Evolutionary conservation across 2,329 filamentous ascomycete genomes (phyloP).

Genomic region (Cucurbitaria berberidis): DNA sequence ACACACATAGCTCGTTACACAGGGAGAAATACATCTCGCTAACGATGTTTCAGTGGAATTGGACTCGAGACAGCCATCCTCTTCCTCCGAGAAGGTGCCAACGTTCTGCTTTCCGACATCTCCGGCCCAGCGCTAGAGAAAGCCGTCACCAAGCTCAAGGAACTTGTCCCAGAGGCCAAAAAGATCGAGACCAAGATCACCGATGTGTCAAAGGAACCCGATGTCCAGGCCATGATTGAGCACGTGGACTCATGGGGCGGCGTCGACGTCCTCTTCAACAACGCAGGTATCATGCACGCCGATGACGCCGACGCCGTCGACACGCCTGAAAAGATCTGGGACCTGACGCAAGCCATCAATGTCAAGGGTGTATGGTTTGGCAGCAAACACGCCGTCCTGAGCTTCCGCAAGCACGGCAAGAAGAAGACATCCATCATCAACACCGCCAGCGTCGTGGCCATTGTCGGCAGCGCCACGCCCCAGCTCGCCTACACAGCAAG

Average conservation of each 20-base stretch:
- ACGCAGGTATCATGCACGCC: conserved; percentile 95
- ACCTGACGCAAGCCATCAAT: conserved; percentile 91
- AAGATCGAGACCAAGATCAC: conserved; percentile 69
- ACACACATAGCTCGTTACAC: not conserved
- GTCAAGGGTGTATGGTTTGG: conserved; percentile 99
- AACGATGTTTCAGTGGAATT: conserved; percentile 70
- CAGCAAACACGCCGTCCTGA: conserved; percentile 86
- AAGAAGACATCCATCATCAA: conserved; percentile 84
- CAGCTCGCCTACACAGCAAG: conserved; percentile 93
- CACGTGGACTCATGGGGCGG: conserved; percentile 83
- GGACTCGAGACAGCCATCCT: conserved; percentile 91
- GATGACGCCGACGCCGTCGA: conserved; percentile 70
- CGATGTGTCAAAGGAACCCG: conserved; percentile 85
- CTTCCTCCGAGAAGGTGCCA: conserved; percentile 86
- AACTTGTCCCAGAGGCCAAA: conserved; percentile 66
- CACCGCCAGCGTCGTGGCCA: conserved; percentile 85
- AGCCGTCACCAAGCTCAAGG: conserved; percentile 75
- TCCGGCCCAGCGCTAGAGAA: conserved; percentile 78
- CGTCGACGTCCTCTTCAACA: conserved; percentile 94
- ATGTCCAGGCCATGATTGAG: conserved; percentile 77
- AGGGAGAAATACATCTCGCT: conserved; percentile 7
- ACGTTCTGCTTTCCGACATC: conserved; percentile 84
- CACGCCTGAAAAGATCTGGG: conserved; percentile 91
- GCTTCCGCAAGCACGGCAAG: conserved; percentile 81
- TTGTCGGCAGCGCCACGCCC: conserved; percentile 85